Evolutionary conservation across 1,284 basidiomycete species (phyloP).

Genomic region (Thecaphora thlaspeos): DNA sequence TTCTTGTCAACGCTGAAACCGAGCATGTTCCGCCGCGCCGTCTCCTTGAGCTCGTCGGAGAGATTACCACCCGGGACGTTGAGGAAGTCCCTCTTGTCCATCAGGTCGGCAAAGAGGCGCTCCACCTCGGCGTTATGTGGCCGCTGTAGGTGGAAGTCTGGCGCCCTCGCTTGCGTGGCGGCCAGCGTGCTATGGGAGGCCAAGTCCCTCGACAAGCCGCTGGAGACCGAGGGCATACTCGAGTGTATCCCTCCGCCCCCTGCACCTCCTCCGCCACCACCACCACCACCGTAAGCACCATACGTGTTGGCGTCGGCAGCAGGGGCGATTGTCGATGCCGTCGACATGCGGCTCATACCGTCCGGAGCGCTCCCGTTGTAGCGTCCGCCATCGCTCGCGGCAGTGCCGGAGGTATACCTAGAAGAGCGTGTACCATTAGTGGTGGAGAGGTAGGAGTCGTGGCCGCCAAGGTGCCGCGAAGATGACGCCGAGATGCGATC

Average conservation of each 20-base stretch:
- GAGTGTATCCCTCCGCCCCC: not conserved
- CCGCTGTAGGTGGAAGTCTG: conserved; percentile 42
- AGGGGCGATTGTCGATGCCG: conserved; percentile 14
- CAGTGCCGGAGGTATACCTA: conserved; percentile 23
- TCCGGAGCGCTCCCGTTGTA: conserved; percentile 2
- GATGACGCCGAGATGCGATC: conserved; percentile 19
- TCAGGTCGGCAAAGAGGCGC: conserved; percentile 55
- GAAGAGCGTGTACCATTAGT: conserved; percentile 20
- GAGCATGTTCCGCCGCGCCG: conserved; percentile 50
- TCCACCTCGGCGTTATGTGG: conserved; percentile 51
- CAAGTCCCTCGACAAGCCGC: not conserved
- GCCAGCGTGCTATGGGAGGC: not conserved
- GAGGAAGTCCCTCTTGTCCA: conserved; percentile 55
- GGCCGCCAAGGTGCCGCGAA: conserved; percentile 15
- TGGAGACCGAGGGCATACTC: not conserved
- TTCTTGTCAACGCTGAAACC: conserved; percentile 69
- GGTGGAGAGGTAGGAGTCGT: conserved; percentile 27
- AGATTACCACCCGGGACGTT: conserved; percentile 45
- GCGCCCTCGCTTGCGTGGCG: conserved; percentile 8
- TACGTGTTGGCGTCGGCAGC: not conserved
- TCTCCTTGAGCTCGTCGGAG: conserved; percentile 45
- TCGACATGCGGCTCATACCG: conserved; percentile 18
- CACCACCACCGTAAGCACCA: not conserved
- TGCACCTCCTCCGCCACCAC: not conserved
- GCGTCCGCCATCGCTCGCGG: not conserved